These are phyloP conservation scores for Ophiostoma montium DNA, from an alignment of 2,329 filamentous ascomycete species.

Conservation along the genomic window DNA sequence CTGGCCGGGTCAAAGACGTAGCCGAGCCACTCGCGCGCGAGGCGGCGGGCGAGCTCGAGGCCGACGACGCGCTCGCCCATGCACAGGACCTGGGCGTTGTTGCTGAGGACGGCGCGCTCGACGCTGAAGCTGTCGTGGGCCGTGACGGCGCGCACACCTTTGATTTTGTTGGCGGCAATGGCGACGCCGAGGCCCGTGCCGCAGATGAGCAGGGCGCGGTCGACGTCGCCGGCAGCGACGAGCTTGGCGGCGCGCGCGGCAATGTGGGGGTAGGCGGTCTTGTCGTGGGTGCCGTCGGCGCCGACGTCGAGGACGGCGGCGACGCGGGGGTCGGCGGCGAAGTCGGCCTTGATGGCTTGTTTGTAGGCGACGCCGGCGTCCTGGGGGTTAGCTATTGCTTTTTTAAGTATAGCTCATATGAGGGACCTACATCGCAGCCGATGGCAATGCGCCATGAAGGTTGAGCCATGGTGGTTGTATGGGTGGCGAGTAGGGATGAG, in stretches of 20 bases:
- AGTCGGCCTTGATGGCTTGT: constrained; percentile 58
- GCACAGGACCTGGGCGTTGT: constrained; percentile 77
- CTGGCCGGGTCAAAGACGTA: constrained; percentile 59
- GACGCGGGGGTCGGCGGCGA: constrained; percentile 54
- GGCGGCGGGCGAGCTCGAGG: constrained; percentile 60
- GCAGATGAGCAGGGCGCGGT: constrained; percentile 65
- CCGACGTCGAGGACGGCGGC: constrained; percentile 60
- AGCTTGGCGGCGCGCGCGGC: constrained; percentile 21
- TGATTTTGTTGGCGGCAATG: constrained; percentile 80
- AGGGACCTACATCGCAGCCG: constrained; percentile 35
- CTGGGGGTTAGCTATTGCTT: neutral
- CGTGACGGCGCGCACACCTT: constrained; percentile 72
- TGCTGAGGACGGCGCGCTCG: constrained; percentile 66
- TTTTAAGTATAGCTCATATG: neutral
- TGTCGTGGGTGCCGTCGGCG: constrained; percentile 50
- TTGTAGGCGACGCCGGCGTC: constrained; percentile 64
- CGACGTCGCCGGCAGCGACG: constrained; percentile 11
- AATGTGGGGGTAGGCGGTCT: constrained; percentile 69
- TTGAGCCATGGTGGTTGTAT: constrained; percentile 13
- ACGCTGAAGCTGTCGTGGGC: constrained; percentile 79
- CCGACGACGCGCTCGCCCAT: constrained; percentile 77
- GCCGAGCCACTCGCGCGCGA: constrained; percentile 73
- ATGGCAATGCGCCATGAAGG: constrained; percentile 38
- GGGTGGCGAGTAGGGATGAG: neutral
- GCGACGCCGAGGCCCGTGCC: constrained; percentile 79